phyloP scores from a whole-genome alignment of 1,284 basidiomycete genomes.

The Ustilago sp. region DNA sequence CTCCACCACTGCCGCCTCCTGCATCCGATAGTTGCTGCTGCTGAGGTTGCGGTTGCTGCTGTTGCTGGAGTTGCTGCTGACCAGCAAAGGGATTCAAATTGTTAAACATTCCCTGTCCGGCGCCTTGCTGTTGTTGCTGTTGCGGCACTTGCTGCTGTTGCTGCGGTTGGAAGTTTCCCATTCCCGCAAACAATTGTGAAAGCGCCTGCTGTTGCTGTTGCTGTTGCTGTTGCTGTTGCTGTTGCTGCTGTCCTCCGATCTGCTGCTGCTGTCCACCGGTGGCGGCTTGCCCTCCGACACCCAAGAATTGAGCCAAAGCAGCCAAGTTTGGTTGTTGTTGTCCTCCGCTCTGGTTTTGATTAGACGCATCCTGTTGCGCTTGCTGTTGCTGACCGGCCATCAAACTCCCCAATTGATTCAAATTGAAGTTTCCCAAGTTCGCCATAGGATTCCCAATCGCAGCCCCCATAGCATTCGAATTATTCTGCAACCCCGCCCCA shows the following conservation, averaged over 20 bases:
- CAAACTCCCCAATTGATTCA: conserved; percentile 16
- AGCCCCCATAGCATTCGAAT: not conserved
- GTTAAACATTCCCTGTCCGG: not conserved
- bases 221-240: conserved; percentile 17
- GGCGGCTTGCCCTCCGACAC: conserved; percentile 25
- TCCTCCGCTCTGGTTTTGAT: not conserved
- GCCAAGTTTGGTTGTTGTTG: conserved; percentile 33
- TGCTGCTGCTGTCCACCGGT: no score
- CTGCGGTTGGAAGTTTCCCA: not conserved
- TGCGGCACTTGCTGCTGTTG: not conserved
- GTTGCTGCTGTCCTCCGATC: not conserved
- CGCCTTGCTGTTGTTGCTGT: not conserved
- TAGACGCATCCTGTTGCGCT: conserved; percentile 17
- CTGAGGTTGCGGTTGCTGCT: conserved; percentile 3
- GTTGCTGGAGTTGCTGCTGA: conserved; percentile 13
- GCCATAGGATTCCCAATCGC: not conserved
- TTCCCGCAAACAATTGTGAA: not conserved
- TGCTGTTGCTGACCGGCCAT: conserved; percentile 6
- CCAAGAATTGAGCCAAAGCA: conserved; percentile 26
- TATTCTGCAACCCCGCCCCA: conserved; percentile 1
- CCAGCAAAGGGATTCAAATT: conserved; percentile 2
- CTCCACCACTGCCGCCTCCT: conserved; percentile 6
- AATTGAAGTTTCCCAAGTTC: conserved; percentile 22
- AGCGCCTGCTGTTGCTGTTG: not conserved
- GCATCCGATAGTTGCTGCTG: not conserved